These are phyloP conservation scores for Euptelea pleiosperma DNA, from an alignment of 164 flowering plant genomes.

Conservation along the genomic window DNA sequence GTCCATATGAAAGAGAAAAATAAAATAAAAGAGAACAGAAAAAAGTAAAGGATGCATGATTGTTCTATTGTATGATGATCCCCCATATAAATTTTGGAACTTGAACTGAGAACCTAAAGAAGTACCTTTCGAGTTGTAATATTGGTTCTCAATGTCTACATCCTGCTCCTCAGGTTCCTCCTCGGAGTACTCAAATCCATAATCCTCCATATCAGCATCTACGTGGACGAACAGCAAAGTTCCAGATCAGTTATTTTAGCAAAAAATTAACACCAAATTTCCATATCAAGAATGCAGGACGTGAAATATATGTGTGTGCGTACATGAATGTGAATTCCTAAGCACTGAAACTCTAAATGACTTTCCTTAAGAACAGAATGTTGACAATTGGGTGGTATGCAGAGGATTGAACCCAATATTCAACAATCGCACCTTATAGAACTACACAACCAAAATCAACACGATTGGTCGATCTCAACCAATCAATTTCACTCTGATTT, in stretches of 20 bases:
- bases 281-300: neutral
- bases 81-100: too few relatives aligned
- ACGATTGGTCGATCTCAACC: too few relatives aligned
- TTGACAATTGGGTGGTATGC: too few relatives aligned
- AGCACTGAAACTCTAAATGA: too few relatives aligned
- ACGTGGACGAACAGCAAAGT: neutral
- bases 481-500: too few relatives aligned
- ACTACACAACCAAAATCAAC: too few relatives aligned
- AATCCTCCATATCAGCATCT: slow-evolving; percentile 99
- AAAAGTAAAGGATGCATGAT: too few relatives aligned
- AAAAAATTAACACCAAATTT: neutral
- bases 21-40: too few relatives aligned
- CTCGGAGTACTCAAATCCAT: slow-evolving; percentile 92
- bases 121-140: slow-evolving; percentile 89
- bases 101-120: neutral
- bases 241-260: neutral
- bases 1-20: too few relatives aligned
- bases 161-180: slow-evolving; percentile 97
- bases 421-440: neutral
- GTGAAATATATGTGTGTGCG: neutral
- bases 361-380: neutral
- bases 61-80: too few relatives aligned
- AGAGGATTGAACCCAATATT: too few relatives aligned
- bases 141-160: slow-evolving; percentile 93
- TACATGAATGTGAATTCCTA: neutral